Evolutionary conservation across 1,284 basidiomycete species (phyloP), one percentile per base, ranked within the genome.

Genomic region (Vanrija sp.): DNA sequence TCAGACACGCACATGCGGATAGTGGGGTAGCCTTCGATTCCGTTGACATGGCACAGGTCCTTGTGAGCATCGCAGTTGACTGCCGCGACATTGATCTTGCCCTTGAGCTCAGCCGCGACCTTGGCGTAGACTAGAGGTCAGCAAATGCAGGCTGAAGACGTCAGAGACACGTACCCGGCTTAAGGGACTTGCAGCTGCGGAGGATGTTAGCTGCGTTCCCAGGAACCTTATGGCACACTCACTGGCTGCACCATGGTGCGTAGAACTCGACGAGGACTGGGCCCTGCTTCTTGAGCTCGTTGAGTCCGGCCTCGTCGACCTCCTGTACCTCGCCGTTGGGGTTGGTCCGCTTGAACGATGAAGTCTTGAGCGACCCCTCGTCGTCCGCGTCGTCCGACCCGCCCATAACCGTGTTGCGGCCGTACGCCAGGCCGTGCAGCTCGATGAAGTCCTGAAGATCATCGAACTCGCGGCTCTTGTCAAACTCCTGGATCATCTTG

Each of bases 241-340:
- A 80, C 78, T 95, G 92, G 1, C 88, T 86, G 71, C 91, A 94
- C 91, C 91, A 94, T 0, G 92, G 92, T 0, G 91, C 91, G 69
- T 83, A 95, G 78, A 89, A 96, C 72, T 96, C 94, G 76, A 94
- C 81, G 65, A 95, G 89, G 0, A 85, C 79, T 0, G 88, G 85
- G 0, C 89, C 86, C 56, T 83, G 73, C 3, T 77, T 73, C 23
- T 87, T 78, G 0, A 79, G 75, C 21, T 63, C 53, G 9, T 79
- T 69, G 69, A 93, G 86, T 0, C 76, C 81, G 7, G 78, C 76
- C 8, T 78, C 68, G 39, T 82, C 78, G 43, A 91, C 79, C 2
- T 80, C 68, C 21, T 83, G 59, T 3, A 91, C 84, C 43, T 81
- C 75, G n/a, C 90, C 89, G 2, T 78, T 66, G 0, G 82, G 78